phyloP scores from a whole-genome alignment of 2,329 filamentous ascomycete genomes.

The Phyllosticta citribraziliensis region DNA sequence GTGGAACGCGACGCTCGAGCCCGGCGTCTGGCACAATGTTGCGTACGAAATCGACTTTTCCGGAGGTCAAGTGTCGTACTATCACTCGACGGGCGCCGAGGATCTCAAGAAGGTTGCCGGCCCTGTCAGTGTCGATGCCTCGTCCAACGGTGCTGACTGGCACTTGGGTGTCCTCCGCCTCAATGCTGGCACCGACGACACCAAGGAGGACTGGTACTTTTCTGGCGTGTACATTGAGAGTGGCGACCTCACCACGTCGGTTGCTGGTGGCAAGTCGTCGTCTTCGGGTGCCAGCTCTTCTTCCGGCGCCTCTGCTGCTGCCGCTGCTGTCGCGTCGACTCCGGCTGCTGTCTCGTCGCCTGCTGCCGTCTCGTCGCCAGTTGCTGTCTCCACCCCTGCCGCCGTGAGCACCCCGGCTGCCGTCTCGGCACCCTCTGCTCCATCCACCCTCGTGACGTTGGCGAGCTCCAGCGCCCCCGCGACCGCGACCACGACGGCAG shows the following conservation, averaged over 20 bases:
- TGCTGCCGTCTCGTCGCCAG: not conserved
- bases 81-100: constrained; percentile 58
- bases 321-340: not conserved
- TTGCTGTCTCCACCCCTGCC: not conserved
- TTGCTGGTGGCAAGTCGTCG: constrained; percentile 7
- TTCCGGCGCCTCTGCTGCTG: not conserved
- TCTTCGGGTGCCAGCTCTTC: not conserved
- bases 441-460: not conserved
- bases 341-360: not conserved
- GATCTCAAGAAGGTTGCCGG: constrained; percentile 49
- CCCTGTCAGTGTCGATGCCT: constrained; percentile 51
- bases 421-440: not conserved
- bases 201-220: constrained; percentile 59
- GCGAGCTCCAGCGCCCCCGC: not conserved
- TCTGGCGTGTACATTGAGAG: constrained; percentile 62
- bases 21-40: constrained; percentile 64
- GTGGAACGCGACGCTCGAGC: constrained; percentile 53
- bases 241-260: constrained; percentile 28
- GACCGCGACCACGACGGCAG: not conserved
- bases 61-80: constrained; percentile 54
- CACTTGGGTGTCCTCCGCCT: constrained; percentile 62
- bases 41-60: constrained; percentile 65
- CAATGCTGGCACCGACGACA: constrained; percentile 42
- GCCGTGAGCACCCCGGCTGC: not conserved
- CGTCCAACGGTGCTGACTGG: constrained; percentile 61